These are phyloP conservation scores for Talaromyces trachyspermus DNA, from an alignment of 495 filamentous ascomycete species.

Conservation along the genomic window DNA sequence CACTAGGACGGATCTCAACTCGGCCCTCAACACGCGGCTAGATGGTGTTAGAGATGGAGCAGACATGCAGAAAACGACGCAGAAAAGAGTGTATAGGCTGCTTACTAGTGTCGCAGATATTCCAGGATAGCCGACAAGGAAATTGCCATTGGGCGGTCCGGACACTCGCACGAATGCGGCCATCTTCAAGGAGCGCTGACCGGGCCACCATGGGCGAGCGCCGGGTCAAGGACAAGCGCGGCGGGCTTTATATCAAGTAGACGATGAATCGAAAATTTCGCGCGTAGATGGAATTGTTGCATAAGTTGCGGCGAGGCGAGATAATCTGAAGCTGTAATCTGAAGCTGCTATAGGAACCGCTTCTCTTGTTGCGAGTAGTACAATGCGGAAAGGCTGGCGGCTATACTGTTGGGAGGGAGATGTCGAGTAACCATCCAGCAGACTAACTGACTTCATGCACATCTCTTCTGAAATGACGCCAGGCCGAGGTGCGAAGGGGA, in stretches of 20 bases:
- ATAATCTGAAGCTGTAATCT: too few relatives aligned
- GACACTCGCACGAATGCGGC: conserved; percentile 94
- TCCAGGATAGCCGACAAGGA: conserved; percentile 92
- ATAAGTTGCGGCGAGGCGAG: background rate
- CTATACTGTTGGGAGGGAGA: too few relatives aligned
- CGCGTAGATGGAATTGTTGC: background rate
- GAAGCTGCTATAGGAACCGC: too few relatives aligned
- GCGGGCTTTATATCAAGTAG: background rate
- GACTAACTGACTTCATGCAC: too few relatives aligned
- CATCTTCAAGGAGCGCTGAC: conserved; percentile 45
- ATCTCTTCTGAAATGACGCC: too few relatives aligned
- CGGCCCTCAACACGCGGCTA: conserved; percentile 96
- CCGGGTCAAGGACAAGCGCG: conserved; percentile 15
- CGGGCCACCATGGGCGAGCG: conserved; percentile 41
- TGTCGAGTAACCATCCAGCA: too few relatives aligned
- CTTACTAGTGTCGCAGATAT: conserved; percentile 96
- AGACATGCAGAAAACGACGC: too few relatives aligned
- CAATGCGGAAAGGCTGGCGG: too few relatives aligned
- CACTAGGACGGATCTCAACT: conserved; percentile 86
- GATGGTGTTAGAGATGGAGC: background rate
- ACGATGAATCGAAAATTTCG: background rate
- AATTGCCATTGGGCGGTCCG: conserved; percentile 94
- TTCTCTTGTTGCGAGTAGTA: too few relatives aligned
- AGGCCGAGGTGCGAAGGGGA: too few relatives aligned
- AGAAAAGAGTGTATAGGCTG: background rate